Base-by-base conservation (phyloP, 176 grass and related monocot species). In the Bonia amplexicaulis region DNA sequence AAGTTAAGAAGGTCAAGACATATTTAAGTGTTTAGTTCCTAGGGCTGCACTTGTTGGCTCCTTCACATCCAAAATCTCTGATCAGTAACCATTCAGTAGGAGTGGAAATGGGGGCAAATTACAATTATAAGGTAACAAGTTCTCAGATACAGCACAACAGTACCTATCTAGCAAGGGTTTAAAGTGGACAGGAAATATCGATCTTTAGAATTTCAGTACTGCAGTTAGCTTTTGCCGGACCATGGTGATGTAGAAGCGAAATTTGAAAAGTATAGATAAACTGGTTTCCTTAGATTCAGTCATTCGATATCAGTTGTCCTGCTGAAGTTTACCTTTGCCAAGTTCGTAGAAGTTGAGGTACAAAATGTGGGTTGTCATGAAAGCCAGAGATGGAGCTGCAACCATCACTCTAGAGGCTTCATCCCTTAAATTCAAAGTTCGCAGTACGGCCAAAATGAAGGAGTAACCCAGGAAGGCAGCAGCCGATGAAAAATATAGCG, bases 291-390 rank as follows among this genome's bases (percentile, higher is more conserved):
- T 59, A 59, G 55, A 22, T 59, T 59, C 19, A 22, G 54, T 9
- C 54, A 22, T 57, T 57, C 22, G 4, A 23, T 59, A 5, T 59
- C 55, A 59, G 55, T 20, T 55, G 17, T n/a, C 49, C 51, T 11
- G 31, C 6, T 52, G 35, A 73, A 73, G 8, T 80, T 88, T 80
- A 98, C 93, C 93, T 84, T 92, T 86, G 83, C 96, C 91, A 66
- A 98, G 84, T 84, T 85, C 62, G 35, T 93, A 95, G 73, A 98
- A 98, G 78, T 95, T 98, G 44, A 98, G 91, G 88, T 98, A 98
- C 61, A 98, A 54, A 66, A 98, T 95, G 65, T 98, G 96, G 48
- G 93, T 92, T 25, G 96, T 94, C 25, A 92, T 77, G 73, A 98
- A 98, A 6, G 96, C 96, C 78, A 98, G 80, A 61, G 95, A 85